These are phyloP conservation scores for Pichia thaimueangensis DNA, from an alignment of 805 yeast genomes.

Conservation along the genomic window DNA sequence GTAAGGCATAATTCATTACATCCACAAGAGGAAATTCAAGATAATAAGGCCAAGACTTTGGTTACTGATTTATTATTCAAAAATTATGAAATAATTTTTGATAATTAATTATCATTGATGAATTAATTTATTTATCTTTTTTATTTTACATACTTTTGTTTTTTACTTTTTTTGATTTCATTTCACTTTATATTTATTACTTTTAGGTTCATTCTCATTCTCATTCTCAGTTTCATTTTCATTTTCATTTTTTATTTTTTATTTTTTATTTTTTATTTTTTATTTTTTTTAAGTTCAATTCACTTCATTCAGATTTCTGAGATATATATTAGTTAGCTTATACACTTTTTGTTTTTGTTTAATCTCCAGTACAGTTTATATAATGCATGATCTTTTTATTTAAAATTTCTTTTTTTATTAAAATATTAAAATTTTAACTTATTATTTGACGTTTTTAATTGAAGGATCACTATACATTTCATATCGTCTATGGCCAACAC, in stretches of 20 bases:
- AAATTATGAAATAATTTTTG: slow-evolving; percentile 35
- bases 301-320: too few species aligned
- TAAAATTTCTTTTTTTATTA: not conserved
- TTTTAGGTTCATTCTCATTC: too few species aligned
- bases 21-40: slow-evolving; percentile 77
- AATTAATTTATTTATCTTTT: not conserved
- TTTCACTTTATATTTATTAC: too few species aligned
- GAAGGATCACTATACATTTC: slow-evolving; percentile 69
- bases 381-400: not conserved
- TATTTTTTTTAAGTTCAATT: too few species aligned
- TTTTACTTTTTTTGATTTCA: not conserved
- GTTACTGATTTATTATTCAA: slow-evolving; percentile 67
- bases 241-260: too few species aligned
- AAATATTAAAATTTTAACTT: not conserved
- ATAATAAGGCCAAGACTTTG: slow-evolving; percentile 75
- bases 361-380: too few species aligned
- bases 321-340: too few species aligned
- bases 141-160: too few species aligned
- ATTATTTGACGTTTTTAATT: slow-evolving; percentile 52
- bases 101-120: not conserved
- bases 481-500: slow-evolving; percentile 65
- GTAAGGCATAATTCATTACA: slow-evolving; percentile 56
- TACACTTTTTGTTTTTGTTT: too few species aligned
- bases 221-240: too few species aligned
- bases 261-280: too few species aligned